Base-by-base conservation (phyloP, 768 basidiomycete species). In the Inosperma sp. region DNA sequence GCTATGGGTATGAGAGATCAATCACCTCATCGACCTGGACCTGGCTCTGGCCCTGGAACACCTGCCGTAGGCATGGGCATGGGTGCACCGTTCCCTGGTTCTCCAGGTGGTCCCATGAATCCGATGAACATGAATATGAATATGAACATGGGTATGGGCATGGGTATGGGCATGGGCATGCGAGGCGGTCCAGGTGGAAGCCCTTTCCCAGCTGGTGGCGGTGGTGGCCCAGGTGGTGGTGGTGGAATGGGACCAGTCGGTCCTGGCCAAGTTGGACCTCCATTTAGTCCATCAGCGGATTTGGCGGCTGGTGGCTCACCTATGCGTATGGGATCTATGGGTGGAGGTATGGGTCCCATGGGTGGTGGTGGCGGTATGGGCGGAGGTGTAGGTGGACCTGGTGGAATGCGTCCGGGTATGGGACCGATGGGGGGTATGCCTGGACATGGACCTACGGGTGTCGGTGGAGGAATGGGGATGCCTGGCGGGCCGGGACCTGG, bases 61-160 rank as follows among this genome's bases (percentile, higher is more conserved):
- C n/a, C n/a, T n/a, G n/a, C n/a, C n/a, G n/a, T n/a, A 5, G 56
- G 58, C 46, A 61, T 62, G 25, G 62, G 59, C 5, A 57, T 61
- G 3, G 62, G 62, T 44, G 70, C 64, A 52, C 56, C 63, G 8
- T 73, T 70, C 41, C 69, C 70, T 4, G 60, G 58, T 19, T 66
- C 68, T 8, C 69, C 70, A 13, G 60, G 59, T 21, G 61, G 53
- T n/a, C n/a, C n/a, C 21, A 50, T 50, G 12, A 48, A 36, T n/a
- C 35, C 22, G 21, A 65, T 65, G 60, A 55, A 31, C 17, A 44
- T 54, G 58, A 55, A 53, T 23, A 58, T 64, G 60, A 51, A 51
- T 29, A 49, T 48, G 13, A 60, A 66, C 60, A 61, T 56, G 5
- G 59, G 57, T 19, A 62, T 61, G 61, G 66, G 64, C n/a, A 65